Conservation (phyloP, 2,329 filamentous ascomycete species). For the Emmonsia crescens region DNA sequence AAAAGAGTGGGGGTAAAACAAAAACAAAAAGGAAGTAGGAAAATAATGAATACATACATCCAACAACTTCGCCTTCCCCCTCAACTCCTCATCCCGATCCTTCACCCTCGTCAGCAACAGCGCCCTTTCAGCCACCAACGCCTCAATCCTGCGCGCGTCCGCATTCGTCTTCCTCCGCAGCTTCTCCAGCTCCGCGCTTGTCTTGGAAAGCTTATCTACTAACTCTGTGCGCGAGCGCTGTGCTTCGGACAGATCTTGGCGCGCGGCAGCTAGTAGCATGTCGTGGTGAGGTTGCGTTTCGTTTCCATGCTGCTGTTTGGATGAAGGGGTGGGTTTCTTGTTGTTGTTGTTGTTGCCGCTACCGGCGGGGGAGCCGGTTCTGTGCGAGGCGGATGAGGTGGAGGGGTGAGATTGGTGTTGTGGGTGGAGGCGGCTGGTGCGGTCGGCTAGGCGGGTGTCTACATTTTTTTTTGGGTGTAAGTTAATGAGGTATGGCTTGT, state of each 20-base stretch:
- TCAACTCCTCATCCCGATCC: slow-evolving; percentile 77
- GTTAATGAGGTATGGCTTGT: not conserved
- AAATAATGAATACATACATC: slow-evolving; percentile 42
- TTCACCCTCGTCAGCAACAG: slow-evolving; percentile 55
- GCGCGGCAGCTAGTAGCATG: slow-evolving; percentile 29
- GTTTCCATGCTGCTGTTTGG: not conserved
- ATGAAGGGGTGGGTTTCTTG: not conserved
- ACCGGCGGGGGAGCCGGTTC: slow-evolving; percentile 20
- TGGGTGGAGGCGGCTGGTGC: slow-evolving; percentile 43
- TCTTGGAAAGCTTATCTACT: slow-evolving; percentile 50
- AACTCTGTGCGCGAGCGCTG: slow-evolving; percentile 62
- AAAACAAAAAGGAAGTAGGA: not conserved
- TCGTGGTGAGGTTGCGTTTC: not conserved
- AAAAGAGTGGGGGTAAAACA: too few species aligned
- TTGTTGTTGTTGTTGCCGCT: slow-evolving; percentile 8
- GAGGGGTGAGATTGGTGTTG: slow-evolving; percentile 13
- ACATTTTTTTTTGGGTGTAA: not conserved
- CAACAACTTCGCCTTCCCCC: slow-evolving; percentile 70
- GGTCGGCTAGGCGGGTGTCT: slow-evolving; percentile 59
- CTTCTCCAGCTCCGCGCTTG: slow-evolving; percentile 53
- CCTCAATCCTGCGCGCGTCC: slow-evolving; percentile 52
- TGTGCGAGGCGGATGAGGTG: slow-evolving; percentile 18
- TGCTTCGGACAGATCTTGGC: slow-evolving; percentile 63
- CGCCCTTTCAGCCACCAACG: slow-evolving; percentile 52
- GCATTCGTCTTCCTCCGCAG: slow-evolving; percentile 49